Base-by-base conservation (phyloP, 305 asterid genomes). In the Plantago rigida region DNA sequence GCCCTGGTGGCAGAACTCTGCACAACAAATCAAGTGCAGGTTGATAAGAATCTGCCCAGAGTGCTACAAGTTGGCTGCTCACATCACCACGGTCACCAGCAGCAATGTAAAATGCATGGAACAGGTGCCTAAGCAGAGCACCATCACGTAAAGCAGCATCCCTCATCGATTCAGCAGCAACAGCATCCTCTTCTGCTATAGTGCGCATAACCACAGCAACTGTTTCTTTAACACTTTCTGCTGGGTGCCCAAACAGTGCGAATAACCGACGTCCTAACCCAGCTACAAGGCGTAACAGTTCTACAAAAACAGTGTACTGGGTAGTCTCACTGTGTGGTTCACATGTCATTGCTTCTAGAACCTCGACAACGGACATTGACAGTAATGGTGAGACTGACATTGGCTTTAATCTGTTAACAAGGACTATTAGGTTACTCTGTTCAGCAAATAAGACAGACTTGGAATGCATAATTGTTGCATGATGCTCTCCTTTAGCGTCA, bases 81-180 rank as follows among this genome's bases (percentile, higher is more conserved):
- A 93, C 95, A 71, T 87, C 99, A 54, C 94, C 87, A 22, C 99
- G 82, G 73, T 87, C 99, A 59, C 96, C 99, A 77, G 88, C 80
- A 71, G 90, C 92, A 71, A 86, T 95, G 79, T 86, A 89, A 78
- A 89, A 90, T 51, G 95, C 99, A 78, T 89, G 89, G 73, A 87
- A 75, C 70, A 93, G 83, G 81, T 93, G 97, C 86, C 97, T 84
- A 82, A 93, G 79, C 57, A 93, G 76, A 1, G 99, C 99, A 69
- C 97, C 99, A 79, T 93, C 99, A 67, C 99, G 96, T 72, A 93
- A 82, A 68, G 99, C 94, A 62, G 99, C 97, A 68, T 89, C 99
- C 69, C 99, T 85, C 99, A 93, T 93, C 58, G 99, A 93, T 75
- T 93, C 99, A 58, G 99, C 99, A 34, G 99, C 99, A 73, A 93